Conservation (phyloP, 768 basidiomycete species). For the Astraeus odoratus region DNA sequence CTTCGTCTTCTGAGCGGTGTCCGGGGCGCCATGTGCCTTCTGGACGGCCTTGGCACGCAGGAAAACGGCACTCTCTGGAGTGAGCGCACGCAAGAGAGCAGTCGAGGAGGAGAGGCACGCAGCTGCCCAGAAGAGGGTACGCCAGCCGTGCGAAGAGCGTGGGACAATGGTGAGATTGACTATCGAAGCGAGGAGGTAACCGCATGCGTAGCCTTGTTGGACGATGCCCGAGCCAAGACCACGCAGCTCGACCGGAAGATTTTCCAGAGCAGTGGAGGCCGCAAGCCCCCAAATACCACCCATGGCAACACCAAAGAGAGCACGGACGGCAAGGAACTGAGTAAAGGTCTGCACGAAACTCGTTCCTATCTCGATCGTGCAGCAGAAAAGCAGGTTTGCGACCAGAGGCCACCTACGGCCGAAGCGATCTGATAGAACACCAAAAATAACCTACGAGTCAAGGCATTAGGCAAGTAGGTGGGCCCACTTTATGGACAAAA, state of each 20-base stretch:
- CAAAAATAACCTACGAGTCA: conserved; percentile 53
- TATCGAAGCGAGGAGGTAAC: conserved; percentile 78
- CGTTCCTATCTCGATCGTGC: conserved; percentile 67
- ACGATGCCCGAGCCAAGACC: conserved; percentile 83
- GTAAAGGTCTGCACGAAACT: conserved; percentile 73
- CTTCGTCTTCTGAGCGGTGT: conserved; percentile 47
- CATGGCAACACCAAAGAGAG: conserved; percentile 84
- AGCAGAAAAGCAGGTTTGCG: conserved; percentile 62
- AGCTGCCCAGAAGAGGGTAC: conserved; percentile 76
- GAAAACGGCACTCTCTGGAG: conserved; percentile 81
- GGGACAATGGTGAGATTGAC: conserved; percentile 64
- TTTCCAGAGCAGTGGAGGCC: conserved; percentile 79
- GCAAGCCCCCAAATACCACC: conserved; percentile 87
- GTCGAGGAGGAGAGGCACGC: conserved; percentile 64
- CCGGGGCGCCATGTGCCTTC: conserved; percentile 28
- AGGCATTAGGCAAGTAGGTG: not conserved
- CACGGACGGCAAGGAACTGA: conserved; percentile 76
- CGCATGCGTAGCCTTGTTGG: conserved; percentile 86
- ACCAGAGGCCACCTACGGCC: conserved; percentile 94
- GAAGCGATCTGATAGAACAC: conserved; percentile 76
- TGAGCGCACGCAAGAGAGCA: conserved; percentile 51
- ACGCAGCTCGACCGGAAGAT: conserved; percentile 79
- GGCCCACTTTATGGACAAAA: conserved; percentile 1
- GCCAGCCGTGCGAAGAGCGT: conserved; percentile 43
- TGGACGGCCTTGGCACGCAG: conserved; percentile 54